Conservation (phyloP, 371 early-diverging fungal species). For the Spiromyces aspiralis region DNA sequence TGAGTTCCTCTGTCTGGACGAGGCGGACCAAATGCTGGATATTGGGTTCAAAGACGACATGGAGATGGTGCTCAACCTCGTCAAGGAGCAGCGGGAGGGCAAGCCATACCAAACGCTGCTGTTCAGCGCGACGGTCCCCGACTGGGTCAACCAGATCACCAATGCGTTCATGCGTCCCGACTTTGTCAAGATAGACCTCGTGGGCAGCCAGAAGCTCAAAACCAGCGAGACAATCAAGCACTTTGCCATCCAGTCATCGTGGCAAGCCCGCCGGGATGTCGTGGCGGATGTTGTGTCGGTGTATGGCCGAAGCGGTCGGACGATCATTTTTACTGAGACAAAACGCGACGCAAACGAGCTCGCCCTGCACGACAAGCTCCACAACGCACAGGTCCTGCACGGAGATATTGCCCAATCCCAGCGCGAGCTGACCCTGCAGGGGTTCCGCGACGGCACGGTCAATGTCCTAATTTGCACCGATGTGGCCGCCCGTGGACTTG, state of each 20-base stretch:
- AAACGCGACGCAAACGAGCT: conserved; percentile 81
- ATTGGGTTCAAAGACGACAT: conserved; percentile 92
- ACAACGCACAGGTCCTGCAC: conserved; percentile 94
- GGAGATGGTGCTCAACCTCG: conserved; percentile 65
- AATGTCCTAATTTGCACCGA: conserved; percentile 83
- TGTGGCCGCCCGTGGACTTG: conserved; percentile 93
- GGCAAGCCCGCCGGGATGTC: conserved; percentile 63
- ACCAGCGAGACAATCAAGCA: conserved; percentile 90
- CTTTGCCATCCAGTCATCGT: conserved; percentile 62
- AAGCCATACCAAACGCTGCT: conserved; percentile 80
- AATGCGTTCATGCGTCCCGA: conserved; percentile 42
- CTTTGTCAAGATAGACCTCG: conserved; percentile 64
- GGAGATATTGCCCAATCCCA: conserved; percentile 98
- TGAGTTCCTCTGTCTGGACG: conserved; percentile 76
- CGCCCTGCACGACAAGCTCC: conserved; percentile 61
- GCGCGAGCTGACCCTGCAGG: conserved; percentile 92
- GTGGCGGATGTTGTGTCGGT: conserved; percentile 56
- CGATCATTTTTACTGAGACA: conserved; percentile 95
- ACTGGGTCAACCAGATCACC: conserved; percentile 69
- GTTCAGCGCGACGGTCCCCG: conserved; percentile 95
- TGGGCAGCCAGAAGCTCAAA: conserved; percentile 69
- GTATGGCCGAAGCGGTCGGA: conserved; percentile 58
- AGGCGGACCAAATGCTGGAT: conserved; percentile 94
- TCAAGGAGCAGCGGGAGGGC: conserved; percentile 69
- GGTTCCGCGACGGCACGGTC: conserved; percentile 80